Evolutionary conservation across 179 eudicot species (phyloP).

Genomic region (Spergularia azorica): DNA sequence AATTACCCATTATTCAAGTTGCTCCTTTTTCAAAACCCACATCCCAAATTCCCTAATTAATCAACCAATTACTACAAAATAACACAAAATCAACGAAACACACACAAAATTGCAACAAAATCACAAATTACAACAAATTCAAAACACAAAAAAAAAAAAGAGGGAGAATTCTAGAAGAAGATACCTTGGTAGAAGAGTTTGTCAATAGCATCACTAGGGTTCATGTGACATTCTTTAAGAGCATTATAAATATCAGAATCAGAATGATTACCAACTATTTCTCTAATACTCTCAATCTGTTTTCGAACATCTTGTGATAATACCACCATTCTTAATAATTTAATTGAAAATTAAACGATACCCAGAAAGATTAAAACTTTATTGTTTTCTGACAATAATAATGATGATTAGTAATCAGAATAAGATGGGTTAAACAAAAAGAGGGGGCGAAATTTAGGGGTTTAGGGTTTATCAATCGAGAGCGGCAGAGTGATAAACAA

Average conservation of each 20-base stretch:
- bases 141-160: background rate
- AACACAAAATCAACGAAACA: background rate
- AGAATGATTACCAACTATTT: slow-evolving; percentile 65
- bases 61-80: background rate
- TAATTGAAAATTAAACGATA: background rate
- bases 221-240: slow-evolving; percentile 72
- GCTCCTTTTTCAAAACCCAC: background rate
- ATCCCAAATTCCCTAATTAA: background rate
- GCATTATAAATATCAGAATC: slow-evolving; percentile 69
- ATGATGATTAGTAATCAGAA: background rate
- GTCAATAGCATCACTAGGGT: slow-evolving; percentile 69
- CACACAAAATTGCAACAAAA: background rate
- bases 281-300: slow-evolving; percentile 62
- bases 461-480: slow-evolving; percentile 32
- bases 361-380: background rate
- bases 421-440: background rate
- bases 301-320: slow-evolving; percentile 48
- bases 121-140: background rate
- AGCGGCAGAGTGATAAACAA: slow-evolving; percentile 11
- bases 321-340: slow-evolving; percentile 39
- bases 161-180: background rate
- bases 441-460: background rate
- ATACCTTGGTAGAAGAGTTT: slow-evolving; percentile 78
- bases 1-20: background rate
- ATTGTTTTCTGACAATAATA: background rate